phyloP scores from a whole-genome alignment of 768 basidiomycete species.

The Ramaria rubella region DNA sequence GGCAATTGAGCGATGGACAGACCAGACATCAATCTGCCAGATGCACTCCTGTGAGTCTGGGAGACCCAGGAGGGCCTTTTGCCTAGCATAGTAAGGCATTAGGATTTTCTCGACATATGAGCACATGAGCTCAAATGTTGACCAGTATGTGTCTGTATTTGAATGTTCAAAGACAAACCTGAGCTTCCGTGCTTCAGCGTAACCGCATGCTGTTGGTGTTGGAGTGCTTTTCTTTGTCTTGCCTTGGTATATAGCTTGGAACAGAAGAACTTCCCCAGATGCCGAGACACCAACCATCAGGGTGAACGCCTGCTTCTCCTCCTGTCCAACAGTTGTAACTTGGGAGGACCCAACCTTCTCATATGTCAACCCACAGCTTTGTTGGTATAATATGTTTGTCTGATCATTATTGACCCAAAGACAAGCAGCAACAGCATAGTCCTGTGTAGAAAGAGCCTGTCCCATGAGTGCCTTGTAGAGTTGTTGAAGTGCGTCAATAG shows the following conservation, averaged over 20 bases:
- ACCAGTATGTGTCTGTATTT: slow-evolving; percentile 10
- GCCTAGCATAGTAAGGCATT: slow-evolving; percentile 8
- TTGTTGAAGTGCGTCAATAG: slow-evolving; percentile 22
- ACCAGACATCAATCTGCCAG: slow-evolving; percentile 13
- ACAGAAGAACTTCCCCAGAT: slow-evolving; percentile 28
- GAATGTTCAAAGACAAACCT: slow-evolving; percentile 25
- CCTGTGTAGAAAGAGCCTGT: slow-evolving; percentile 21
- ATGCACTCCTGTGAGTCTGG: slow-evolving; percentile 2
- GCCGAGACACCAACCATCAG: slow-evolving; percentile 27
- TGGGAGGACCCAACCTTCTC: slow-evolving; percentile 27
- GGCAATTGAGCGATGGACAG: slow-evolving; percentile 30
- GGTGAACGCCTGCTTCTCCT: slow-evolving; percentile 40
- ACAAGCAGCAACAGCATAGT: slow-evolving; percentile 21
- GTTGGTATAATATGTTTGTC: slow-evolving; percentile 25
- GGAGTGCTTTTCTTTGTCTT: slow-evolving; percentile 23
- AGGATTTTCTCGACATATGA: slow-evolving; percentile 5
- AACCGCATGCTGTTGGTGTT: neutral
- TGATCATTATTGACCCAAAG: slow-evolving; percentile 34
- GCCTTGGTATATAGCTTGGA: slow-evolving; percentile 34
- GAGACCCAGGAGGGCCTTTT: neutral
- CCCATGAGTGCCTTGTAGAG: slow-evolving; percentile 17
- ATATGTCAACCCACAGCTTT: slow-evolving; percentile 26
- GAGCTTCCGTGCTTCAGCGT: slow-evolving; percentile 18
- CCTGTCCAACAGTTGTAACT: slow-evolving; percentile 27
- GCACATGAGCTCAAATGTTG: neutral